Base-by-base conservation (phyloP, 2,329 filamentous ascomycete species). In the Neonectria neomacrospora region DNA sequence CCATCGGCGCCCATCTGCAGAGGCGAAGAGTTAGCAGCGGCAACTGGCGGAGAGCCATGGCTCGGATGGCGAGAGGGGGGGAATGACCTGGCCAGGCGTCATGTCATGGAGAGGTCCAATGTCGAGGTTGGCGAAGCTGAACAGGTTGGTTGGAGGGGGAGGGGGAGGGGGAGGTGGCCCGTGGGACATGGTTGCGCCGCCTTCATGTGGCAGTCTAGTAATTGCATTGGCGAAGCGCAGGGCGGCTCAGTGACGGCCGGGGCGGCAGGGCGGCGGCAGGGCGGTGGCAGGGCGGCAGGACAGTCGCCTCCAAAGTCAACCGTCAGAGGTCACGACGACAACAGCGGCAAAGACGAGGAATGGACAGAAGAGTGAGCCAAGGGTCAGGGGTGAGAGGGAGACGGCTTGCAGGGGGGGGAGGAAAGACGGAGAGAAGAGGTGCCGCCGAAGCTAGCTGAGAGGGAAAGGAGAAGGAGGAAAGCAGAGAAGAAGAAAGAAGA, bases 81-180 rank as follows among this genome's bases (percentile, higher is more conserved):
- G 61, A 67, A 64, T 61, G 58, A 73, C 71, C 66, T 71, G 74
- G 58, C 58, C 58, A 64, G 64, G 65, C 28, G 61, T 71, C 67
- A 75, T 65, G 64, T 74, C 74, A 26, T 67, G 65, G 58, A 76
- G 66, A 56, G 68, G 66, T 61, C 69, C 64, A 41, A 75, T 66
- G 62, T 75, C 72, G 56, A 75, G 58, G 63, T 75, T 71, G 67
- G 74, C 71, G 68, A 79, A 81, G 69, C 73, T 73, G 65, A 77
- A 80, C 52, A 79, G 72, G 71, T 75, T 78, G 69, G 70, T 67
- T 52, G 56, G 65, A 64, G 73, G 74, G 68, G 72, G 71, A 64
- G 74, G 75, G 47, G 74, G 76, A 67, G 76, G 74, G 64, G 75
- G 77, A 69, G 76, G 75, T 67, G 73, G 76, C 64, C 75, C 68